A percentile compares a stretch with the other conserved stretches of the same genome.
These are phyloP conservation scores for Petunia secreta DNA, from an alignment of 257 asterid species.

Conservation along the genomic window DNA sequence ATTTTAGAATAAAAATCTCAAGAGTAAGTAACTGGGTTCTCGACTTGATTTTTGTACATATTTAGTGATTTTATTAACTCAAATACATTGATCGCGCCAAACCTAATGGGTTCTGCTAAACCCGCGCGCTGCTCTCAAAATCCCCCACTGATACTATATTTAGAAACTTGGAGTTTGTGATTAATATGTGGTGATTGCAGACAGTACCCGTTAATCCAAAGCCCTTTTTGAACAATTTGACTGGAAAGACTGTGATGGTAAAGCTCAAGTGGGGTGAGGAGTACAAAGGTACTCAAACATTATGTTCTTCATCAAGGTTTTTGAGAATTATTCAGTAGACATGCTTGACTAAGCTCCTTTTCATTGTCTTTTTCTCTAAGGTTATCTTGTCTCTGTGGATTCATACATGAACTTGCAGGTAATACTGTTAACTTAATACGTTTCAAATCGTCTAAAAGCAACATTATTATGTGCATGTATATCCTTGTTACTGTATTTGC, in stretches of 20 bases:
- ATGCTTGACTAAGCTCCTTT: not conserved
- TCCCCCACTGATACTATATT: too few species aligned
- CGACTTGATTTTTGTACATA: too few species aligned
- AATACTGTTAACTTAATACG: constrained; percentile 23
- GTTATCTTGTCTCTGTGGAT: constrained; percentile 93
- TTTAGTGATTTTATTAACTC: too few species aligned
- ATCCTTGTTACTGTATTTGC: not conserved
- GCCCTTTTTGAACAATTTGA: constrained; percentile 96
- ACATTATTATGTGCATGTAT: not conserved
- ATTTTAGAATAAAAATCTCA: too few species aligned
- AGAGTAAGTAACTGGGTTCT: too few species aligned
- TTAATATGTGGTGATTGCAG: constrained; percentile 45
- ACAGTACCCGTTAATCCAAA: constrained; percentile 98
- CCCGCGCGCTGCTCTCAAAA: too few species aligned
- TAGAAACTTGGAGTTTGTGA: not conserved
- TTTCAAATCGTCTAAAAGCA: not conserved
- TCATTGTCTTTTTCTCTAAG: constrained; percentile 36
- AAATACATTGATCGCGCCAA: too few species aligned
- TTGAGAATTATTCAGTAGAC: not conserved
- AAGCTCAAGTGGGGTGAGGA: constrained; percentile 99
- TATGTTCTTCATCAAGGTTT: constrained; percentile 6
- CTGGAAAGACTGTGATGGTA: constrained; percentile 94
- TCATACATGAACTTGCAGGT: constrained; percentile 99
- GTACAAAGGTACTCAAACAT: constrained; percentile 77
- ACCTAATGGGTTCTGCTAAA: too few species aligned